Conservation (phyloP, 129 eudicot species). For the Ambrosia trifida region DNA sequence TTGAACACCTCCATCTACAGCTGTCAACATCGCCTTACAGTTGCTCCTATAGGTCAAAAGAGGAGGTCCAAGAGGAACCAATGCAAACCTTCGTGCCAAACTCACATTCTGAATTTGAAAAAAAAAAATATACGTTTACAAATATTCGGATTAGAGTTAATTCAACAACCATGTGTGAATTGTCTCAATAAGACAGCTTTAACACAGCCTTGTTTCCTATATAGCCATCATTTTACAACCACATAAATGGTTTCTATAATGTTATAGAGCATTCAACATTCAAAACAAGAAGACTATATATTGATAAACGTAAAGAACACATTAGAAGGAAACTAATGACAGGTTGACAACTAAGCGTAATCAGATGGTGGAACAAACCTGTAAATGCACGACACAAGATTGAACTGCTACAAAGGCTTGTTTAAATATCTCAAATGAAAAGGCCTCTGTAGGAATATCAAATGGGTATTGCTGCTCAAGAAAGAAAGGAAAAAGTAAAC, state of each 20-base stretch:
- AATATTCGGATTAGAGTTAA: not conserved
- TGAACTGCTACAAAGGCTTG: constrained; percentile 99
- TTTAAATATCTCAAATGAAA: constrained; percentile 94
- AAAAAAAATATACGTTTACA: not conserved
- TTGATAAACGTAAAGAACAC: not conserved
- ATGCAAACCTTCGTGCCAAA: constrained; percentile 97
- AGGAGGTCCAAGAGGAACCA: constrained; percentile 99
- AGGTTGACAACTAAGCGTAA: constrained; percentile 7
- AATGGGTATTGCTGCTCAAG: constrained; percentile 93
- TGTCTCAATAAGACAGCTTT: constrained; percentile 11
- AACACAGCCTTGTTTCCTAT: constrained; percentile 5
- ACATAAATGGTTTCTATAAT: constrained; percentile 4
- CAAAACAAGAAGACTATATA: constrained; percentile 9
- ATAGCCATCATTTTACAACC: constrained; percentile 16
- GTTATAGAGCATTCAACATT: not conserved
- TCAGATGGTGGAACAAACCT: constrained; percentile 49
- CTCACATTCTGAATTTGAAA: constrained; percentile 73
- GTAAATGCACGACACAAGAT: constrained; percentile 98
- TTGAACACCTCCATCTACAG: constrained; percentile 85
- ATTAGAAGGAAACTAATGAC: constrained; percentile 7
- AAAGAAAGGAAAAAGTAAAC: constrained; percentile 1
- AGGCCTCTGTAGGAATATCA: constrained; percentile 98
- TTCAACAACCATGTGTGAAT: not conserved
- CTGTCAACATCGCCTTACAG: constrained; percentile 93
- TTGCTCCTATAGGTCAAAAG: constrained; percentile 84